Base-by-base conservation (phyloP, 345 rosid genomes). In the Arabidopsis arenosa region DNA sequence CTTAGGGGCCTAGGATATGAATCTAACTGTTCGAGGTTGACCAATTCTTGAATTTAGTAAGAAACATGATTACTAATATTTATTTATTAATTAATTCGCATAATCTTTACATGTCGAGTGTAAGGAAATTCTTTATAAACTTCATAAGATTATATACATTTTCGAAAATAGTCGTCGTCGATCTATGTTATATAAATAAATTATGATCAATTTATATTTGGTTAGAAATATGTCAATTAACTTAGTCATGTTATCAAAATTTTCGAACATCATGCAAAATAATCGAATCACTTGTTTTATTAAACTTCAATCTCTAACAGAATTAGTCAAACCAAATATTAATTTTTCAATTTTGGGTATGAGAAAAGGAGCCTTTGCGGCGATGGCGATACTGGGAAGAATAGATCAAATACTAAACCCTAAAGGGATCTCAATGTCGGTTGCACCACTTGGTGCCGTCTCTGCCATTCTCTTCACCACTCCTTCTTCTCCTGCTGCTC, bases 391-490 rank as follows among this genome's bases (percentile, higher is more conserved):
- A 70, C 72, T 90, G 70, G 96, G 93, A 74, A 92, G 85, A 83
- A 74, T 92, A 62, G 97, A 92, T 73, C 90, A 92, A 32, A 74
- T 87, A 5, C 65, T 92, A 35, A 90, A 86, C 26, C 84, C 92
- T 1, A 86, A 81, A 76, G 97, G 93, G 59, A 51, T 92, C 45
- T 87, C 94, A 6, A 82, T 88, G 73, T 86, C 94, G 3, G 86
- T 92, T 69, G 92, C 96, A 12, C 97, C 97, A 3, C 62, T 87
- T 32, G 97, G 97, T 5, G 93, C 96, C 21, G 97, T 92, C 70
- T 86, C 79, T 66, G 91, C 97, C 14, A 89, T 87, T 33, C 96
- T 92, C 64, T 87, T 90, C 76, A 75, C 88, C 66, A 32, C 88
- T n/a, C 96, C 97, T 7, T 77, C 89, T 17, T 73, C 92, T 68